Evolutionary conservation across 2,329 filamentous ascomycete genomes (phyloP).

Genomic region (Colletotrichum somersetense): DNA sequence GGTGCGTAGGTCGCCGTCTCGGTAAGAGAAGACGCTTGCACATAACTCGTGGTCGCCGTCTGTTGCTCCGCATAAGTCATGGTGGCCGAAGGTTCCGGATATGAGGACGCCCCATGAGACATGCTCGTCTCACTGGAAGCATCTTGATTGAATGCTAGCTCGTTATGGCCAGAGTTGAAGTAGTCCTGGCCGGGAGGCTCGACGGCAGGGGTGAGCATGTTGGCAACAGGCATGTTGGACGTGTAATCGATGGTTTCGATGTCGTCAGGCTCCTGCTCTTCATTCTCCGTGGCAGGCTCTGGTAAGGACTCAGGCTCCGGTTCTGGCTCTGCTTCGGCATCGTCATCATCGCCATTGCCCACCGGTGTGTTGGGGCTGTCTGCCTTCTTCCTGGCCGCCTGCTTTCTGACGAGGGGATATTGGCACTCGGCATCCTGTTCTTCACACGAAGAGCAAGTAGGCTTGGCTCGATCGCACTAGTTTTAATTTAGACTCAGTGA

Average conservation of each 20-base stretch:
- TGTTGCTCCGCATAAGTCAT: conserved; percentile 31
- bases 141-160: conserved; percentile 45
- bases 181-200: conserved; percentile 46
- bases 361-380: conserved; percentile 43
- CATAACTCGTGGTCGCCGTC: not conserved
- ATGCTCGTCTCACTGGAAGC: conserved; percentile 16
- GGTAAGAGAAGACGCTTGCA: conserved; percentile 2
- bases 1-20: conserved; percentile 24
- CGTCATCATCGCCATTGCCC: conserved; percentile 39
- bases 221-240: conserved; percentile 46
- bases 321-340: conserved; percentile 39
- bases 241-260: conserved; percentile 41
- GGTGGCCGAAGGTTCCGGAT: conserved; percentile 24
- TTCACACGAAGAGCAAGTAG: conserved; percentile 55
- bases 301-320: conserved; percentile 13
- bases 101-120: conserved; percentile 18
- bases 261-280: conserved; percentile 36
- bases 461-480: conserved; percentile 58
- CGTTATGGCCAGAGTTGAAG: conserved; percentile 47
- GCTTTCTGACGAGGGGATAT: conserved; percentile 53
- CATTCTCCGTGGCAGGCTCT: conserved; percentile 7
- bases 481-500: conserved; percentile 40
- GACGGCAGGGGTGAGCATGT: conserved; percentile 46
- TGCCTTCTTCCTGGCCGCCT: conserved; percentile 43
- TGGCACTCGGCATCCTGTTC: conserved; percentile 51